A percentile compares a stretch with the other conserved stretches of the same genome.
Evolutionary conservation across 2,329 filamentous ascomycete species (phyloP).

Genomic region (Teratosphaeria nubilosa): DNA sequence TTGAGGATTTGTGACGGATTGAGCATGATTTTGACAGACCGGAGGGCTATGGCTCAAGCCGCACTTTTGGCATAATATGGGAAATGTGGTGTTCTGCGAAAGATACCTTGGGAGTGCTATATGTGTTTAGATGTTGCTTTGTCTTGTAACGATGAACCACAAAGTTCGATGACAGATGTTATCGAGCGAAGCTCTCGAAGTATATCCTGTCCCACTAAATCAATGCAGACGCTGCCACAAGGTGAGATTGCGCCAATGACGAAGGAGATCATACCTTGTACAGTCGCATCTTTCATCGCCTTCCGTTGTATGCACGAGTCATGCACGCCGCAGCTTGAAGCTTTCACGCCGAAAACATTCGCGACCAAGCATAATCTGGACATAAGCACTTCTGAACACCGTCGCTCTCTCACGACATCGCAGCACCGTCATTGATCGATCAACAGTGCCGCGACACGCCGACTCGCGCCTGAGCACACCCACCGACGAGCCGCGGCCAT

Average conservation of each 20-base stretch:
- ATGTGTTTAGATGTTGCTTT: background rate
- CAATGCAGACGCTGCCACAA: background rate
- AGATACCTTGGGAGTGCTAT: background rate
- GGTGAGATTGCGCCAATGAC: no score
- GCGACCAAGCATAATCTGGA: background rate
- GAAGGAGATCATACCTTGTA: background rate
- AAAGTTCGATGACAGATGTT: background rate
- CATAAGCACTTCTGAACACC: background rate
- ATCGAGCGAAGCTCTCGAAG: background rate
- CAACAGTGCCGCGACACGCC: background rate
- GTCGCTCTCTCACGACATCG: background rate
- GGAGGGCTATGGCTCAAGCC: background rate
- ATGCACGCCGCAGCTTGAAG: background rate
- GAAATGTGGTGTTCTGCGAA: background rate
- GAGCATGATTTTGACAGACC: background rate
- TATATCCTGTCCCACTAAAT: background rate
- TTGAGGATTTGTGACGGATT: background rate
- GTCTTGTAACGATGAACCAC: background rate
- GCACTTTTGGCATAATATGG: background rate
- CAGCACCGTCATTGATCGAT: background rate
- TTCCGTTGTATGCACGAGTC: background rate
- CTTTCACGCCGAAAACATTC: background rate
- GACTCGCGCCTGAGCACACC: background rate
- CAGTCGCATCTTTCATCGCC: background rate
- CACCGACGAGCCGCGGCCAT: slow-evolving; percentile 20